Percentiles rank a stretch among this genome's conserved stretches.
These are phyloP conservation scores for Stephania cephalantha DNA, from an alignment of 164 flowering plant species.

Conservation along the genomic window DNA sequence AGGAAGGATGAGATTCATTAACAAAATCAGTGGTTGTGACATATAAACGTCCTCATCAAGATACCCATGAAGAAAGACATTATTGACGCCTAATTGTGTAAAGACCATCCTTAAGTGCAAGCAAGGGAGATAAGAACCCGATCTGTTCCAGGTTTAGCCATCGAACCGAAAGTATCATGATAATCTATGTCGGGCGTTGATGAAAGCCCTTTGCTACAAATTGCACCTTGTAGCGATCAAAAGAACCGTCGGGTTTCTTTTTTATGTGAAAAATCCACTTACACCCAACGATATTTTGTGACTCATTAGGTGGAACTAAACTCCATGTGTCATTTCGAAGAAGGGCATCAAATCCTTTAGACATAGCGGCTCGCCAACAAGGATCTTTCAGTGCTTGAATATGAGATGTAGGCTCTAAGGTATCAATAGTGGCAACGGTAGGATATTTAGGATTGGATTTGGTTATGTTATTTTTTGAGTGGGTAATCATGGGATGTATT, in stretches of 20 bases:
- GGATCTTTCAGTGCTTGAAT: constrained; percentile 1
- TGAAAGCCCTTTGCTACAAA: too few relatives aligned
- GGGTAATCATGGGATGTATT: neutral
- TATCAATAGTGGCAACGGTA: neutral
- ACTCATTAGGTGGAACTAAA: neutral
- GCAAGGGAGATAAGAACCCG: too few relatives aligned
- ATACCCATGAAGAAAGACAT: too few relatives aligned
- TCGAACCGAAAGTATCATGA: too few relatives aligned
- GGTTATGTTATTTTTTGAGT: neutral
- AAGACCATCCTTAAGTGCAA: too few relatives aligned
- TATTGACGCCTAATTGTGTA: too few relatives aligned
- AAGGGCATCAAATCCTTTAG: neutral
- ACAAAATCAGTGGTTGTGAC: too few relatives aligned
- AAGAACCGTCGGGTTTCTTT: neutral
- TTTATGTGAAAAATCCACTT: too few relatives aligned
- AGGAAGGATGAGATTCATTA: too few relatives aligned
- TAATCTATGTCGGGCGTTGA: neutral
- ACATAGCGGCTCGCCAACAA: neutral
- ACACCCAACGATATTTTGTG: neutral
- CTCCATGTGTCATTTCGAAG: neutral
- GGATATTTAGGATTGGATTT: neutral
- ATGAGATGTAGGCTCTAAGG: too few relatives aligned
- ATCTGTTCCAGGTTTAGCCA: too few relatives aligned
- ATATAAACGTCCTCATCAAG: too few relatives aligned
- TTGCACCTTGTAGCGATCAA: neutral